Percentiles rank a stretch among this genome's conserved stretches.
phyloP scores from a whole-genome alignment of 116 monocot species.

The Cymodocea nodosa region DNA sequence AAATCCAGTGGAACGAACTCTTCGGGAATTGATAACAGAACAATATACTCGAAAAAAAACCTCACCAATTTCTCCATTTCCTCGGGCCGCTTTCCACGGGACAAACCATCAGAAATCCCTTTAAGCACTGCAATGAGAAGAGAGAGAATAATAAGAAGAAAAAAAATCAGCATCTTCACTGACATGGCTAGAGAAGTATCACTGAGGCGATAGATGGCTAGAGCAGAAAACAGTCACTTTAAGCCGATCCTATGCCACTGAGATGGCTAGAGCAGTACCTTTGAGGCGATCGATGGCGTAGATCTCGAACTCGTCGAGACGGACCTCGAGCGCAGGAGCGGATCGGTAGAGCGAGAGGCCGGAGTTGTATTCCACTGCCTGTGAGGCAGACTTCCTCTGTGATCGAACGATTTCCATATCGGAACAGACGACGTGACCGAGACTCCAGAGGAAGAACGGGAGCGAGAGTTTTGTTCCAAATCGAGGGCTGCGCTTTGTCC shows the following conservation, averaged over 20 bases:
- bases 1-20: too few species aligned
- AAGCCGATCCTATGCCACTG: too few species aligned
- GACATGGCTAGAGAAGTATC: conserved; percentile 18
- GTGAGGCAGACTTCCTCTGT: conserved; percentile 11
- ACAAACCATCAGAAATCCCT: conserved; percentile 77
- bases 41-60: background rate
- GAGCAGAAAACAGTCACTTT: too few species aligned
- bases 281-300: conserved; percentile 90
- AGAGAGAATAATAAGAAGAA: background rate
- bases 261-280: conserved; percentile 18
- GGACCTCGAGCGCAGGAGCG: conserved; percentile 69
- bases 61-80: conserved; percentile 92
- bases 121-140: conserved; percentile 46
- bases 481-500: background rate
- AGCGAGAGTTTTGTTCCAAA: background rate
- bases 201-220: conserved; percentile 80
- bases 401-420: conserved; percentile 27
- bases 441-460: background rate
- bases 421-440: background rate
- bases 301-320: conserved; percentile 87
- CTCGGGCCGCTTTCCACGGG: conserved; percentile 74
- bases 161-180: background rate
- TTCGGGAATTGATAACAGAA: too few species aligned
- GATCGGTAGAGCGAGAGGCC: conserved; percentile 57
- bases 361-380: conserved; percentile 4